Evolutionary conservation across 768 basidiomycete species (phyloP).

Genomic region (Serendipita vermifera): DNA sequence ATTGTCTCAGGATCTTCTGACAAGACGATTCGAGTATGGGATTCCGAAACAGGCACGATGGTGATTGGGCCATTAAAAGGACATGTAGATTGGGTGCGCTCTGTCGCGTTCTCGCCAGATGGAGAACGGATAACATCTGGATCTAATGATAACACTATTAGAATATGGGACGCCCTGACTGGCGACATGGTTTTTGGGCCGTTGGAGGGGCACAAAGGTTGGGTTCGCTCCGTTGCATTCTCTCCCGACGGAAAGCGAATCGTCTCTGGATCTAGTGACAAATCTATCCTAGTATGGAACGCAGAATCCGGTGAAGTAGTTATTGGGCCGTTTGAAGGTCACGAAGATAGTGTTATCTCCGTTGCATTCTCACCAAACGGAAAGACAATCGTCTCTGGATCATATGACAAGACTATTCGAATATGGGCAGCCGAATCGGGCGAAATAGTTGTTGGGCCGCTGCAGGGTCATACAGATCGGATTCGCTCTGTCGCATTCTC

Average conservation of each 20-base stretch:
- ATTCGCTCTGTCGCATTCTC: slow-evolving; percentile 24
- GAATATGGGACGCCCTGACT: slow-evolving; percentile 24
- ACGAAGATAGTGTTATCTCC: slow-evolving; percentile 18
- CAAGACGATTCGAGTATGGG: slow-evolving; percentile 23
- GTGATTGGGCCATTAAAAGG: slow-evolving; percentile 17
- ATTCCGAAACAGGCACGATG: slow-evolving; percentile 18
- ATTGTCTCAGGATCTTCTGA: slow-evolving; percentile 24
- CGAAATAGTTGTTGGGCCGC: slow-evolving; percentile 18
- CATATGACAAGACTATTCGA: slow-evolving; percentile 19
- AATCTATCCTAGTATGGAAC: slow-evolving; percentile 14
- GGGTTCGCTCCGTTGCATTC: slow-evolving; percentile 10
- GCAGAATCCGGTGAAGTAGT: slow-evolving; percentile 19
- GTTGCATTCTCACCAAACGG: slow-evolving; percentile 24
- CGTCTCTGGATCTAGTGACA: slow-evolving; percentile 11
- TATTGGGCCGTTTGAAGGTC: slow-evolving; percentile 17
- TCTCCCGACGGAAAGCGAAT: not conserved
- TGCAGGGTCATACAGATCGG: slow-evolving; percentile 20
- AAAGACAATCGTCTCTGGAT: slow-evolving; percentile 21
- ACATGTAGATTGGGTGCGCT: slow-evolving; percentile 15
- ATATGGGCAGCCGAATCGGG: slow-evolving; percentile 18
- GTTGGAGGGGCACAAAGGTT: not conserved
- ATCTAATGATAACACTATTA: slow-evolving; percentile 20
- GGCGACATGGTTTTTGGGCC: slow-evolving; percentile 21
- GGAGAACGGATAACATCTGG: slow-evolving; percentile 23
- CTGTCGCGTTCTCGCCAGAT: slow-evolving; percentile 21